Conservation (phyloP, 2,329 filamentous ascomycete genomes). For the Cephalotrichum gorgonifer region DNA sequence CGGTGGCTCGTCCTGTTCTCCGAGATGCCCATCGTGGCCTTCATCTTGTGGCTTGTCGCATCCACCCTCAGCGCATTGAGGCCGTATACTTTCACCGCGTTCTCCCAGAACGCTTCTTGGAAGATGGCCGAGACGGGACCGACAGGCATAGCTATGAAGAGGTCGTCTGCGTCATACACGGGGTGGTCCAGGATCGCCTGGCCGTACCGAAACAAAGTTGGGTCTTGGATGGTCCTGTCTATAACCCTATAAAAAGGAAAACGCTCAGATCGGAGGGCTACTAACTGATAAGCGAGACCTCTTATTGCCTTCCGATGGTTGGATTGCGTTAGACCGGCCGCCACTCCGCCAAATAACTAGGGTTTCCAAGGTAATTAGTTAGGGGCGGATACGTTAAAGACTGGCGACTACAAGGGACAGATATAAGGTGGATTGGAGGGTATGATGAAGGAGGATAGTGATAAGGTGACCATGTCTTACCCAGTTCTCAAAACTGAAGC, state of each 20-base stretch:
- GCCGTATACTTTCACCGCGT: slow-evolving; percentile 14
- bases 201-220: slow-evolving; percentile 8
- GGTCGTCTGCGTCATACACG: neutral
- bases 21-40: slow-evolving; percentile 10
- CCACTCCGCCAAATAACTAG: neutral
- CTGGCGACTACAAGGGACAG: neutral
- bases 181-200: neutral
- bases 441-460: neutral
- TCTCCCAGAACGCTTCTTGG: slow-evolving; percentile 15
- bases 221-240: slow-evolving; percentile 1
- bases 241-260: neutral
- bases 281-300: neutral
- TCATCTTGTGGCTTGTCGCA: slow-evolving; percentile 10
- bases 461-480: slow-evolving; percentile 4
- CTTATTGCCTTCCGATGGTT: neutral
- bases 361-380: neutral
- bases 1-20: neutral
- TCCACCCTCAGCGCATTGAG: slow-evolving; percentile 11
- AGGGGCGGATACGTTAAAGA: neutral
- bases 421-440: neutral
- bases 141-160: slow-evolving; percentile 6
- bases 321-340: neutral
- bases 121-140: neutral
- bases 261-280: neutral
- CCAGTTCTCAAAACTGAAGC: slow-evolving; percentile 14